These are phyloP conservation scores for Trichoderma sp. DNA, from an alignment of 2,329 filamentous ascomycete species.

Conservation along the genomic window DNA sequence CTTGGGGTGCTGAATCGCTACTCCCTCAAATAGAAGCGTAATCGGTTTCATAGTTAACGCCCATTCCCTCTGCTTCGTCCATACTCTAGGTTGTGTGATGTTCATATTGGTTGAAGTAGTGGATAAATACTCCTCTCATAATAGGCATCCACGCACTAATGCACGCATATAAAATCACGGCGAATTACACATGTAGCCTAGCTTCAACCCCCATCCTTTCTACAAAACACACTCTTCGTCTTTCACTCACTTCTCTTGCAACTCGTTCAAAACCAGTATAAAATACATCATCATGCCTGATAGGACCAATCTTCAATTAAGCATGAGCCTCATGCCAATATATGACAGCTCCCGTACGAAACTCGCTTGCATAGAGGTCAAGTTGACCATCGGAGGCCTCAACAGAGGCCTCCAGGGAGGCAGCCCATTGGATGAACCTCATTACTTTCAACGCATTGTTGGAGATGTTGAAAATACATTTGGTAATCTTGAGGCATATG, in stretches of 20 bases:
- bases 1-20: too few relatives aligned
- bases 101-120: neutral
- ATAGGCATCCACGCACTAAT: neutral
- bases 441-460: neutral
- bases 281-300: neutral
- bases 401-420: neutral
- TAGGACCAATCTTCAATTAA: neutral
- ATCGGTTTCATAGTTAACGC: too few relatives aligned
- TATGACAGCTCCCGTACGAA: neutral
- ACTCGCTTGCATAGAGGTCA: neutral
- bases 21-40: too few relatives aligned
- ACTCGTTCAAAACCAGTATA: neutral
- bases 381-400: neutral
- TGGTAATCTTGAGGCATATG: neutral
- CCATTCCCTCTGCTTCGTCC: neutral
- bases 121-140: neutral
- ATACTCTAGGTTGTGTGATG: neutral
- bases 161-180: neutral
- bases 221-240: neutral
- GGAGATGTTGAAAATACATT: neutral
- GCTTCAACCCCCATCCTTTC: neutral
- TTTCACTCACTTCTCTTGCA: neutral
- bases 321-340: neutral
- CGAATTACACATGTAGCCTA: neutral
- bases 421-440: neutral